phyloP scores from a whole-genome alignment of 345 rosid genomes.

The Eucalyptus guilfoylei region DNA sequence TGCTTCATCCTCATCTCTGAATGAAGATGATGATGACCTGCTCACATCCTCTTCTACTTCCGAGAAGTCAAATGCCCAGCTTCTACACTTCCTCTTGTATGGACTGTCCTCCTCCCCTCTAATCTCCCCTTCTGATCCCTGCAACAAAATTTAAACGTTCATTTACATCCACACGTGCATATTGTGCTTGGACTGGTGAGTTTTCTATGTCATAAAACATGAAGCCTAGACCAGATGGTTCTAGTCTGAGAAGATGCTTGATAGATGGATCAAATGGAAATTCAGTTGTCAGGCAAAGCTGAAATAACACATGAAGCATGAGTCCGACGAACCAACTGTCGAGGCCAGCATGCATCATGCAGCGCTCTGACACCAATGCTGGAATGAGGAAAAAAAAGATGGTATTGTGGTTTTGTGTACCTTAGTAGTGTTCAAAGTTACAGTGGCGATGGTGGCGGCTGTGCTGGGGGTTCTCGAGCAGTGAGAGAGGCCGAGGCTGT shows the following conservation, averaged over 20 bases:
- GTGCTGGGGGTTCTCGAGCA: constrained; percentile 21
- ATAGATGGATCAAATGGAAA: constrained; percentile 10
- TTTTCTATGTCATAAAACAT: background rate
- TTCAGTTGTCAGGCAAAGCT: background rate
- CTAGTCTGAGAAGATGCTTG: background rate
- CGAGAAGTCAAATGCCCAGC: constrained; percentile 70
- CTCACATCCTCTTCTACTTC: constrained; percentile 33
- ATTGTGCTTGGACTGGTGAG: background rate
- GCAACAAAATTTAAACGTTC: background rate
- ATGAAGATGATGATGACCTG: background rate
- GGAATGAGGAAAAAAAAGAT: background rate
- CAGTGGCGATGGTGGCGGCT: constrained; percentile 7
- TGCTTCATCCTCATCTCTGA: constrained; percentile 9
- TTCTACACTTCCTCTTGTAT: constrained; percentile 79
- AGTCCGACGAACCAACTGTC: background rate
- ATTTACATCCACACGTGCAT: background rate
- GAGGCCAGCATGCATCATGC: background rate
- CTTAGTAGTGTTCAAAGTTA: constrained; percentile 20
- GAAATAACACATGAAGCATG: background rate
- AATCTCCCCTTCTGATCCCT: background rate
- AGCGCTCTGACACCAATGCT: background rate
- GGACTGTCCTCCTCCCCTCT: constrained; percentile 41
- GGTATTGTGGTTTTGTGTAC: background rate
- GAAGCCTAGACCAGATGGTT: background rate
- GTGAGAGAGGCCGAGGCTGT: constrained; percentile 43